Evolutionary conservation across 495 filamentous ascomycete genomes (phyloP), one percentile per base, ranked within the genome.

Genomic region (Daldinia decipiens): DNA sequence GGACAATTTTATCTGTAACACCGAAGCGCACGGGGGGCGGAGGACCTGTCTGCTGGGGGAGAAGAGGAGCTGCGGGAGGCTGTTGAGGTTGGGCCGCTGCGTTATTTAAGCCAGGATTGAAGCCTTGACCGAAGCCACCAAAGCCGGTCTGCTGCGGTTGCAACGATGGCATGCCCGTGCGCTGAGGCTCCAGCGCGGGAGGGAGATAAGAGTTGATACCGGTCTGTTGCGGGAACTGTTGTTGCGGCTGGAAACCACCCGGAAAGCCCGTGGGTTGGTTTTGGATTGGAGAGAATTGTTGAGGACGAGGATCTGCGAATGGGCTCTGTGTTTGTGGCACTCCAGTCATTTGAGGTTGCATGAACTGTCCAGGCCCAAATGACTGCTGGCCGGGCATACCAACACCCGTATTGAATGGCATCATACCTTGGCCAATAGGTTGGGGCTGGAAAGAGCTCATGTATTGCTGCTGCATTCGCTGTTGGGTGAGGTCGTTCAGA

Each of bases 1-100:
- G 92, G 65, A 87, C 86, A 73, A 98, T 81, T 77, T 92, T 94
- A 79, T 93, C 93, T 69, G 85, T 82, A 51, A 97, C 90, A 24
- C 95, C 95, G 74, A 99, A 99, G 67, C 93, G 84, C 19, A 99
- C 87, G 17, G 93, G 89, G 32, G 95, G 95, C 34, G 95, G 82
- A n/a, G 95, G 96, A 0, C 95, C 95, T 2, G 95, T 99, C 84
- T 94, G 91, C 79, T 99, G 95, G 34, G 95, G 89, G 53, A 89
- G 79, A 62, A 99, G 81, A 81, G 89, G 73, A 52, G 75, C 67
- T 1, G 59, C 17, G 7, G 82, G 13, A 5, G 82, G 83, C 64
- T 88, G 82, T 75, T 78, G 82, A 26, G 83, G 82, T 74, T 79
- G 82, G 17, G 82, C 79, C n/a, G 84, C 79, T 0, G 82, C 75